Conservation (phyloP, 257 asterid species). For the Plantago major region DNA sequence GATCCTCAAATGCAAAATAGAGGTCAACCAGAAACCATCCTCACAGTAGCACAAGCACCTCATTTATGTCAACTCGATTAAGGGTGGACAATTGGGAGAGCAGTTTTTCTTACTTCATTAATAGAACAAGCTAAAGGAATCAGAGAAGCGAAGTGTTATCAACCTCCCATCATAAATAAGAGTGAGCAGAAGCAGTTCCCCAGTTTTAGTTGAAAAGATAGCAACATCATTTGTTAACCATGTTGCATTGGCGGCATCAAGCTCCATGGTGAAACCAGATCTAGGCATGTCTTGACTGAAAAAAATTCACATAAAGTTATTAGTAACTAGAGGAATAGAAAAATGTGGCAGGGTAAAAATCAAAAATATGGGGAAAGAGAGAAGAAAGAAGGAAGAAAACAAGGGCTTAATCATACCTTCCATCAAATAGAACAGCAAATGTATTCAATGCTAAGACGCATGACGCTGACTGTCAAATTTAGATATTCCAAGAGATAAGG, state of each 20-base stretch:
- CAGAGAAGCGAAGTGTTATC: constrained; percentile 23
- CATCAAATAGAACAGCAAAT: constrained; percentile 70
- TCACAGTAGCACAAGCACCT: neutral
- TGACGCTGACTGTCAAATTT: constrained; percentile 74
- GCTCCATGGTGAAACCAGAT: constrained; percentile 75
- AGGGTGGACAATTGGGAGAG: neutral
- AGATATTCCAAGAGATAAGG: constrained; percentile 23
- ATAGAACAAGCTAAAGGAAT: constrained; percentile 8
- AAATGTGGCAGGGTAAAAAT: neutral
- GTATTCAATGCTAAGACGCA: constrained; percentile 77
- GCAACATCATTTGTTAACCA: constrained; percentile 96
- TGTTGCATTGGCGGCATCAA: constrained; percentile 86
- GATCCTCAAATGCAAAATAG: neutral
- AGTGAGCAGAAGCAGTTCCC: constrained; percentile 88
- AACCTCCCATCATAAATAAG: constrained; percentile 95
- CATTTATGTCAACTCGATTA: neutral
- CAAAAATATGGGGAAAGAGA: constrained; percentile 6
- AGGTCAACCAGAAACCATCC: neutral
- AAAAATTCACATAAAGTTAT: constrained; percentile 1
- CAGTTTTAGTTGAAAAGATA: constrained; percentile 83
- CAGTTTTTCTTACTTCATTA: constrained; percentile 5
- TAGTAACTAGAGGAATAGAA: constrained; percentile 1
- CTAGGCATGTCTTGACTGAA: constrained; percentile 84
- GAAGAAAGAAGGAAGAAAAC: neutral
- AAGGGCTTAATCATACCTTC: constrained; percentile 40